Evolutionary conservation across 2,329 filamentous ascomycete species (phyloP), one percentile per base, ranked within the genome.

Genomic region (Tolypocladium nubicola): DNA sequence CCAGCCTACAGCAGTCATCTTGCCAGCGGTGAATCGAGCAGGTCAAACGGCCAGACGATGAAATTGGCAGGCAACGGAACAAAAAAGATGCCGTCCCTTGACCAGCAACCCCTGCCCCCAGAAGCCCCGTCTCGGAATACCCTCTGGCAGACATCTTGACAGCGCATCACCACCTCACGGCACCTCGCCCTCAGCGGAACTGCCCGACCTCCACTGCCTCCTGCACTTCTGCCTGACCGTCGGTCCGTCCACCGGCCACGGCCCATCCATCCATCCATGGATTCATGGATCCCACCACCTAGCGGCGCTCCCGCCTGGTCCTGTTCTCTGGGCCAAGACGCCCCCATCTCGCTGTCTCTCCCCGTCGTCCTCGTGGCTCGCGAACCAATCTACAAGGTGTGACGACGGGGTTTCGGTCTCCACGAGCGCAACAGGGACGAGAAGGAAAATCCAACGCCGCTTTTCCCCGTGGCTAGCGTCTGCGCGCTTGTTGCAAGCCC

Each of bases 151-250:
- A 66, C 62, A 65, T 67, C 66, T 71, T 79, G 78, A 79, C 77
- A 79, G 78, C 77, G 73, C 75, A 79, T 78, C 76, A 76, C 68
- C 71, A 56, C 55, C 41, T 41, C 54, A 38, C 55, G 4, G 55
- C 56, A 23, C 16, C 53, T 49, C 55, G 37, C 57, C 52, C 45
- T 41, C 53, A 11, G 38, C 30, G 47, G 14, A 19, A 63, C 61
- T 63, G 61, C 62, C 65, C 65, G 65, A 66, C 64, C 61, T 58
- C 55, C 63, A 63, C 61, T 67, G 65, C 63, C 47, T 23, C 23
- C 57, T 61, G 60, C 59, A 60, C 53, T 50, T 52, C 55, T 61
- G 62, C 61, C 58, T 59, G 59, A 61, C 52, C 35, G 37, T 52
- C 43, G 23, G 33, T 11, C 47, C 53, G 23, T 40, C 33, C 37